These are phyloP conservation scores for Pythium coloratum DNA, from an alignment of 352 stramenopile species.

Conservation along the genomic window DNA sequence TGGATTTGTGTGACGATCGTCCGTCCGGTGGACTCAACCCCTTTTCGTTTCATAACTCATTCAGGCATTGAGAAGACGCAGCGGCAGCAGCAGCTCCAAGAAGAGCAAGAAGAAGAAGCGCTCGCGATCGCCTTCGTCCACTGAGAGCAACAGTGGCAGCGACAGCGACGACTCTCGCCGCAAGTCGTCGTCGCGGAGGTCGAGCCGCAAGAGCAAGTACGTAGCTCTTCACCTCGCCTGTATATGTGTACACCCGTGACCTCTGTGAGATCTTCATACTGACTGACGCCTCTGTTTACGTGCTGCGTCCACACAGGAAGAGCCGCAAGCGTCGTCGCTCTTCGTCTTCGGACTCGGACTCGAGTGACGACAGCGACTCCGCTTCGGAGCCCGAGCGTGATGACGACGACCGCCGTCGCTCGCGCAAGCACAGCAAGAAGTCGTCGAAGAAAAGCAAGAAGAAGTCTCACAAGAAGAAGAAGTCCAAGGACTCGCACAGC, in stretches of 20 bases:
- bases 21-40: background rate
- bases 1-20: background rate
- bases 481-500: slow-evolving; percentile 39
- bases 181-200: slow-evolving; percentile 49
- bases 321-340: slow-evolving; percentile 63
- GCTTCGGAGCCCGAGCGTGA: slow-evolving; percentile 22
- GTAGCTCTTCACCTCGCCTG: slow-evolving; percentile 7
- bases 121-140: slow-evolving; percentile 47
- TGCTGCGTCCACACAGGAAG: slow-evolving; percentile 18
- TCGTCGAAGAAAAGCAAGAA: slow-evolving; percentile 30
- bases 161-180: slow-evolving; percentile 50
- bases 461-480: slow-evolving; percentile 51
- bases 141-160: slow-evolving; percentile 44
- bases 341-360: slow-evolving; percentile 47
- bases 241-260: too few species aligned
- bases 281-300: slow-evolving; percentile 13
- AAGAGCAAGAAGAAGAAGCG: slow-evolving; percentile 87
- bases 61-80: slow-evolving; percentile 63
- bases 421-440: slow-evolving; percentile 44
- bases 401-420: slow-evolving; percentile 15
- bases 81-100: slow-evolving; percentile 41
- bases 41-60: slow-evolving; percentile 7
- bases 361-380: slow-evolving; percentile 29
- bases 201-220: slow-evolving; percentile 78
- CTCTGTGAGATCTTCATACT: background rate